A percentile compares a stretch with the other conserved stretches of the same genome.
Evolutionary conservation across 345 rosid species (phyloP).

Genomic region (Hypericum perforatum): DNA sequence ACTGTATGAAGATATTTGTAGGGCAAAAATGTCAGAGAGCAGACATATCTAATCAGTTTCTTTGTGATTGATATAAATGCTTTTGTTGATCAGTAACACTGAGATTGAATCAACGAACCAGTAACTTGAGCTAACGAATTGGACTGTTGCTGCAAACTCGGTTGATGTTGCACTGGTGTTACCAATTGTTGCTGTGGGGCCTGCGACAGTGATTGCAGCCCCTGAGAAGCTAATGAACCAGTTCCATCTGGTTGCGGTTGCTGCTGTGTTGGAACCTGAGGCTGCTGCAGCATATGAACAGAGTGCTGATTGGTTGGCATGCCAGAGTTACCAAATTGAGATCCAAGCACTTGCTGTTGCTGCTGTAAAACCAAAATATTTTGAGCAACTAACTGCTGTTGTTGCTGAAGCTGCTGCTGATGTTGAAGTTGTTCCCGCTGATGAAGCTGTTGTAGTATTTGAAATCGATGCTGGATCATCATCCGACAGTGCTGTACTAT

Average conservation of each 20-base stretch:
- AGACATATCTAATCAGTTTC: constrained; percentile 11
- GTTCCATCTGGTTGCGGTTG: constrained; percentile 50
- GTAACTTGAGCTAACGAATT: constrained; percentile 50
- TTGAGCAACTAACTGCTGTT: constrained; percentile 53
- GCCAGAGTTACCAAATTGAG: constrained; percentile 61
- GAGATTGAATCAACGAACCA: constrained; percentile 68
- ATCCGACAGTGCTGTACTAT: constrained; percentile 80
- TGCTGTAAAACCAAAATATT: constrained; percentile 39
- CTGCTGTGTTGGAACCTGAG: constrained; percentile 55
- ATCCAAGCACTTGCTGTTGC: constrained; percentile 48
- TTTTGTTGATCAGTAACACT: constrained; percentile 76
- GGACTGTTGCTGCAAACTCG: constrained; percentile 65
- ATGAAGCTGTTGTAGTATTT: constrained; percentile 46
- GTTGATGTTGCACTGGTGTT: constrained; percentile 61
- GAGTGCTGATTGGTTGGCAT: constrained; percentile 75
- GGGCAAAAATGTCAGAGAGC: too few species aligned
- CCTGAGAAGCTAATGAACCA: constrained; percentile 53
- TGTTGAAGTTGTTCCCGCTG: too few species aligned
- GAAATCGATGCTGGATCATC: constrained; percentile 59
- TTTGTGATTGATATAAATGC: constrained; percentile 72
- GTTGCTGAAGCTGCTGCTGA: constrained; percentile 38
- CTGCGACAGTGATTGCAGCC: constrained; percentile 66
- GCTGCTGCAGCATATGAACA: constrained; percentile 57
- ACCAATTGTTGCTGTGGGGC: constrained; percentile 60
- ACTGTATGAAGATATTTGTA: too few species aligned